Evolutionary conservation across 768 basidiomycete species (phyloP).

Genomic region (Phanerochaete carnosa): DNA sequence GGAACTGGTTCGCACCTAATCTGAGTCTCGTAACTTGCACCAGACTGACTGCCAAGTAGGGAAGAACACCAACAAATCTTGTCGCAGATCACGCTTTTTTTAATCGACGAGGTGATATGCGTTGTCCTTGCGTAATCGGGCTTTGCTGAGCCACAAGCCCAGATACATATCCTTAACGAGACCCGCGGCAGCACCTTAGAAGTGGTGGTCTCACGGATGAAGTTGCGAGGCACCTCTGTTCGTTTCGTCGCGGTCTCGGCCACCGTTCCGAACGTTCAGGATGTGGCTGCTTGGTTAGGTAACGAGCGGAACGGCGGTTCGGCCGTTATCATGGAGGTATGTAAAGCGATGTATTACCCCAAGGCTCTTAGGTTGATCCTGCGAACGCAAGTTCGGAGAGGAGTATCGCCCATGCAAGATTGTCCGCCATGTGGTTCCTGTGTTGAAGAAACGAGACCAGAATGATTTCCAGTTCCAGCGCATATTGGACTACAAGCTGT

Average conservation of each 20-base stretch:
- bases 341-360: not conserved
- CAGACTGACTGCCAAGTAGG: slow-evolving; percentile 33
- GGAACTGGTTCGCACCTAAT: slow-evolving; percentile 61
- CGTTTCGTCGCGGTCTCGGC: slow-evolving; percentile 91
- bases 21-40: not conserved
- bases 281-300: slow-evolving; percentile 88
- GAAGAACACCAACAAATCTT: slow-evolving; percentile 62
- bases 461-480: slow-evolving; percentile 81
- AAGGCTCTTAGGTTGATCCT: not conserved
- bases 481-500: slow-evolving; percentile 71
- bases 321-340: slow-evolving; percentile 72
- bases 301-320: slow-evolving; percentile 34
- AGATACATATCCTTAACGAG: slow-evolving; percentile 95
- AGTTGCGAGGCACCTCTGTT: slow-evolving; percentile 59
- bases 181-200: slow-evolving; percentile 88
- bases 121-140: too few relatives aligned
- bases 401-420: slow-evolving; percentile 87
- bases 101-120: slow-evolving; percentile 80
- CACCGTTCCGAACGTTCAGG: slow-evolving; percentile 89
- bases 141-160: too few relatives aligned
- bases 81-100: slow-evolving; percentile 71
- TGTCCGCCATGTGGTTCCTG: slow-evolving; percentile 67
- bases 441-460: slow-evolving; percentile 53
- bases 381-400: slow-evolving; percentile 87
- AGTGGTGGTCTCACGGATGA: slow-evolving; percentile 94